phyloP scores from a whole-genome alignment of 176 grass and related monocot species.

The Panicum miliaceum region DNA sequence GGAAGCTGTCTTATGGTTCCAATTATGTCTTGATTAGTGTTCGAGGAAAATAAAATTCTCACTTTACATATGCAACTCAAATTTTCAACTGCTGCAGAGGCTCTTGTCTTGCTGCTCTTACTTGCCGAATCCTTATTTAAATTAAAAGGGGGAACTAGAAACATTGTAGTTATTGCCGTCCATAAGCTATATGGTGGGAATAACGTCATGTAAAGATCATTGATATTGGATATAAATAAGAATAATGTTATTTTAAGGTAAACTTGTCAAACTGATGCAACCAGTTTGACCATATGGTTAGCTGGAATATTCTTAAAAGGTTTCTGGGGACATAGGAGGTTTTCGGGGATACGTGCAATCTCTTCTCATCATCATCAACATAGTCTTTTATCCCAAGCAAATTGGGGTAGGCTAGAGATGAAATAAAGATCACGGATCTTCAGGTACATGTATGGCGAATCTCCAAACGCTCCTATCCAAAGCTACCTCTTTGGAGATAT shows the following conservation, averaged over 20 bases:
- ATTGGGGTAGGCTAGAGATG: no score
- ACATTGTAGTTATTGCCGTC: not conserved
- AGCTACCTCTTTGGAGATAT: no score
- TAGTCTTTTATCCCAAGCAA: no score
- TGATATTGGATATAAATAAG: constrained; percentile 7
- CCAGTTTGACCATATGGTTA: not conserved
- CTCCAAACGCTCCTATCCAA: no score
- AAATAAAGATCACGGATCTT: no score
- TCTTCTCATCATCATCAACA: no score
- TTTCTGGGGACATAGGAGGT: not conserved
- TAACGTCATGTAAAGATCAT: not conserved
- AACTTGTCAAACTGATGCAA: not conserved
- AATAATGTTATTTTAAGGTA: constrained; percentile 1
- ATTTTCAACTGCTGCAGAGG: not conserved
- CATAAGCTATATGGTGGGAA: not conserved
- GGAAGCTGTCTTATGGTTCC: not conserved
- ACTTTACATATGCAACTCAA: not conserved
- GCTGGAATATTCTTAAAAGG: not conserved
- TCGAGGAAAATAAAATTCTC: not conserved
- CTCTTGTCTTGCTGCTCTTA: not conserved
- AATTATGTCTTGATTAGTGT: not conserved
- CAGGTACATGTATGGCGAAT: no score
- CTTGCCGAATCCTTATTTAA: not conserved
- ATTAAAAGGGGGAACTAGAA: not conserved
- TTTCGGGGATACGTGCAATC: not conserved